Percentiles rank a stretch among this genome's conserved stretches.
These are phyloP conservation scores for Volvox reticuliferus DNA, from an alignment of 139 green algal species.

Conservation along the genomic window DNA sequence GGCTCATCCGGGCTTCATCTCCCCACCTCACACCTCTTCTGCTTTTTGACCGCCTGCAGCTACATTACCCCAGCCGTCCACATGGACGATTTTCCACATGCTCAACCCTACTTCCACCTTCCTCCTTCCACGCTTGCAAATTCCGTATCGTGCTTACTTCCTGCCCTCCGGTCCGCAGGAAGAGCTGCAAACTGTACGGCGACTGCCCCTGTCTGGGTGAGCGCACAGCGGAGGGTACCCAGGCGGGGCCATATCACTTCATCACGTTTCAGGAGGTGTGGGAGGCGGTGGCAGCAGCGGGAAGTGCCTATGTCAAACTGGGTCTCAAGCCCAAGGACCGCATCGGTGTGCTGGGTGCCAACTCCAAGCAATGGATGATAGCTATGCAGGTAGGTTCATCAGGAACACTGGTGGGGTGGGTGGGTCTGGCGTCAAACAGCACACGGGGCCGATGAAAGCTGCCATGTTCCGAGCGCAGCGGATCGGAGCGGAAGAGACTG, in stretches of 20 bases:
- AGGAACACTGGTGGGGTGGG: too few relatives aligned
- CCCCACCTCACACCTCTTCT: too few relatives aligned
- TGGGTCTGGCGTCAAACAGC: too few relatives aligned
- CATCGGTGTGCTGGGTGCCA: constrained; percentile 70
- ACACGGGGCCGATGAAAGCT: too few relatives aligned
- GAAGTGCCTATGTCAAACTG: constrained; percentile 47
- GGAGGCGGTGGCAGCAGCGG: constrained; percentile 34
- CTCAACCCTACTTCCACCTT: not conserved
- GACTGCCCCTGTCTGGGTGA: constrained; percentile 67
- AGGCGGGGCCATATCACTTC: constrained; percentile 59
- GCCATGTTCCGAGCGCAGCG: too few relatives aligned
- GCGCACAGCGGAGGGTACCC: constrained; percentile 7
- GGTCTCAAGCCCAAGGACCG: constrained; percentile 57
- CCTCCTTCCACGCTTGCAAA: not conserved
- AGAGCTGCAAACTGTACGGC: constrained; percentile 26
- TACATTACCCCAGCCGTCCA: too few relatives aligned
- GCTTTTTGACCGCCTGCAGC: too few relatives aligned
- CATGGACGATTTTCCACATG: too few relatives aligned
- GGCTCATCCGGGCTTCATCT: too few relatives aligned
- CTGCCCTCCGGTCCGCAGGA: not conserved
- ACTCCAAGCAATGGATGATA: constrained; percentile 82
- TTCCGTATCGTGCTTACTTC: not conserved
- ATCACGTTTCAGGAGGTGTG: constrained; percentile 65
- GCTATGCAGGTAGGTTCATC: constrained; percentile 70
- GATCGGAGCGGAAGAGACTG: too few relatives aligned